Base-by-base conservation (phyloP, 2,329 filamentous ascomycete genomes). In the Cytospora paraplurivora region DNA sequence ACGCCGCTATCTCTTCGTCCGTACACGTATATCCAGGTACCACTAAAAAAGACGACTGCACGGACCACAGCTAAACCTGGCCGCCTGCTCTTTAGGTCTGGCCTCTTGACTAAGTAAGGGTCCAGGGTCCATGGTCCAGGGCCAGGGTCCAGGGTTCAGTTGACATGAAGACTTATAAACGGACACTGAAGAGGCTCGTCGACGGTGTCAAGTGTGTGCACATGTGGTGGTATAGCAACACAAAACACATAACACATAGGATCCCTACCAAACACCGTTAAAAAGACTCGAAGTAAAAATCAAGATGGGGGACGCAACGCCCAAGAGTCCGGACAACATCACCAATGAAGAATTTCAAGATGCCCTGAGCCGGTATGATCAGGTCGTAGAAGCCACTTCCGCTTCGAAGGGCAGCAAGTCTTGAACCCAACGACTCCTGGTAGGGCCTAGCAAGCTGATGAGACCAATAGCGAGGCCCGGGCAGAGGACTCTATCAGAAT, bases 401-500 rank as follows among this genome's bases (percentile, higher is more conserved):
- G 70, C 71, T 7, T 71, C 74, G 35, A 85, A 83, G 71, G 70
- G 73, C 56, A 72, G 82, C 83, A 71, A 64, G 75, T 71, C 4
- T 27, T 47, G 5, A 4, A 21, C 38, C 27, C 12, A 15, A 49
- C 6, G 2, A 17, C 7, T 5, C 11, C 34, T 37, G 15, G n/a
- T 13, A 7, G 37, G 49, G 21, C 19, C 8, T 17, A 55, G 52
- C 38, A 21, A 44, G 53, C 61, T 62, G 15, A 64, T 35, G 41
- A 44, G n/a, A 55, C 15, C 59, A 34, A 21, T 67, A 83, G 80
- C 72, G 67, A 85, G 85, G 67, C 65, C 73, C 3, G 81, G 80
- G 37, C 80, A 84, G 65, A 78, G 77, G 70, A 78, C 81, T 1
- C 78, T 91, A 7, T 70, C 77, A 34, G 79, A 85, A 56, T 79